Evolutionary conservation across 2,329 filamentous ascomycete species (phyloP).

Genomic region (Leptographium radiaticola): DNA sequence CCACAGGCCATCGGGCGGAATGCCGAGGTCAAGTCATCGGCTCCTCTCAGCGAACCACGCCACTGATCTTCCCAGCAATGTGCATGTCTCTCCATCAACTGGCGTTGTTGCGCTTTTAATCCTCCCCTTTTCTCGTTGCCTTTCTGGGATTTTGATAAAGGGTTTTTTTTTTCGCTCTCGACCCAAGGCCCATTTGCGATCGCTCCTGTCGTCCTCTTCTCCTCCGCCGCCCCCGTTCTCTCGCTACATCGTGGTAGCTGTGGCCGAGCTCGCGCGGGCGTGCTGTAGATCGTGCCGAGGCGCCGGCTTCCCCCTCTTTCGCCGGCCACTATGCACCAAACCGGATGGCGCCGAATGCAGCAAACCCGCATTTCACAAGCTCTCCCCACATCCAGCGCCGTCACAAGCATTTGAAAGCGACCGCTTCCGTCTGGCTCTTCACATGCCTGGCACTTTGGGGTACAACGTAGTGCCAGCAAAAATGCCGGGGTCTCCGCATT

Average conservation of each 20-base stretch:
- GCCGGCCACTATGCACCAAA: background rate
- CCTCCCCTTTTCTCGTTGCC: too few relatives aligned
- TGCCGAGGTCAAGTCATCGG: constrained; percentile 22
- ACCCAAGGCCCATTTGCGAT: too few relatives aligned
- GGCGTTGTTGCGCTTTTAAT: too few relatives aligned
- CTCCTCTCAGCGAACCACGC: too few relatives aligned
- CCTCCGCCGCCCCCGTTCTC: too few relatives aligned
- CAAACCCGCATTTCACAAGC: background rate
- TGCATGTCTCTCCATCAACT: too few relatives aligned
- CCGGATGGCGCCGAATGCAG: background rate
- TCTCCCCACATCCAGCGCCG: background rate
- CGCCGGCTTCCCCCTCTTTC: background rate
- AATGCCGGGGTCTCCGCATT: constrained; percentile 4
- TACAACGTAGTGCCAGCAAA: background rate
- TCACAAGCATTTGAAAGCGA: background rate
- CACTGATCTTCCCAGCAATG: background rate
- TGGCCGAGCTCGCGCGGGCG: background rate
- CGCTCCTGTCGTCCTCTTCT: too few relatives aligned
- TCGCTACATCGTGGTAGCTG: background rate
- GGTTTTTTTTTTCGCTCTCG: too few relatives aligned
- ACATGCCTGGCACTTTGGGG: background rate
- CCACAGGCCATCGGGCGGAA: background rate
- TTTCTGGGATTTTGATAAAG: too few relatives aligned
- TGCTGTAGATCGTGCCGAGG: background rate
- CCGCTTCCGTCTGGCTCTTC: background rate